Evolutionary conservation across 306 rosid genomes (phyloP), one percentile per base, ranked within the genome.

Genomic region (Malus fusca): DNA sequence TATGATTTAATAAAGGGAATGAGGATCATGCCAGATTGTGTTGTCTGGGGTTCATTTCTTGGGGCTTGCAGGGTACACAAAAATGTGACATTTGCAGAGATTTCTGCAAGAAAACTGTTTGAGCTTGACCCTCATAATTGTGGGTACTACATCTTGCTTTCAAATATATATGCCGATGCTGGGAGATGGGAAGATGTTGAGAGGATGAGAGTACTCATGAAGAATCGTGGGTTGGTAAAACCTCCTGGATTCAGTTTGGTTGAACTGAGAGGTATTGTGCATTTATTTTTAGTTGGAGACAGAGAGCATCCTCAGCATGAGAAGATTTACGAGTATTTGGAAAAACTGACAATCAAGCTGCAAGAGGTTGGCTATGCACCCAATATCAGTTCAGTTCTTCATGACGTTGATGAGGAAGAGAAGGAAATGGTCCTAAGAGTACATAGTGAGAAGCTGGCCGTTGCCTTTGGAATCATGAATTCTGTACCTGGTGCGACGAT

Each of bases 381-480:
- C 31, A 78, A 90, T 67, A 76, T 84, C 65, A 67, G 91, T 33
- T 88, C 88, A 8, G 97, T 92, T 82, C 89, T 81, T 74, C 93
- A 92, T 56, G 93, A 90, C 19, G 87, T 90, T 71, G 95, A 88
- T 71, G 97, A 89, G 77, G 97, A 92, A 82, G 93, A 90, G 80
- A 92, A 90, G 83, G 87, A 75, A 85, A 85, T 90, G 87, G 76
- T 74, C 44, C 83, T 88, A 68, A 80, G 95, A 83, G 94, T 92
- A 84, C 97, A 89, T 64, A 90, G 97, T 80, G 97, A 92, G 87
- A 92, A 88, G 82, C 88, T 90, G 44, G 97, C 93, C 11, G 92
- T 92, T 76, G 88, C 90, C 81, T 92, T 84, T 68, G 96, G 90
- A 81, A 79, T 88, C 75, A 79, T 90, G 85, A 85, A 87, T 84